Conservation (phyloP, 208 protist species). For the Porcisia deanei region DNA sequence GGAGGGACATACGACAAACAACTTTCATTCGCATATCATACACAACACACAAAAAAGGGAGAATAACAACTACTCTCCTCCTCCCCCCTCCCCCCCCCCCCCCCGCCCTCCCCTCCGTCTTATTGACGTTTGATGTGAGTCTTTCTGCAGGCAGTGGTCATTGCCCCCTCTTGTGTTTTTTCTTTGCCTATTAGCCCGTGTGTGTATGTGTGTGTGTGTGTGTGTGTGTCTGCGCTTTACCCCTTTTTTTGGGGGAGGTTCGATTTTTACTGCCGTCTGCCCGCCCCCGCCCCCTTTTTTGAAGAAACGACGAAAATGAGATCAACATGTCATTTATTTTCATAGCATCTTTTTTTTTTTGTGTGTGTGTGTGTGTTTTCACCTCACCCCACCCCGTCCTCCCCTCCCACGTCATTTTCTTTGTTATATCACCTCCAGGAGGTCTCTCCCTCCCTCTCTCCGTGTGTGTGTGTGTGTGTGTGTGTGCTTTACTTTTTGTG, state of each 20-base stretch:
- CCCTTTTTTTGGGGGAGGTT: too few species aligned
- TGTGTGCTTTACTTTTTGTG: neutral
- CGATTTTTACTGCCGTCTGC: too few species aligned
- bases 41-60: neutral
- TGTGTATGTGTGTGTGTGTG: neutral
- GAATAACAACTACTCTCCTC: neutral
- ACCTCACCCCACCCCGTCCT: neutral
- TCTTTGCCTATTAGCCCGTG: neutral
- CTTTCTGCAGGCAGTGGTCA: neutral
- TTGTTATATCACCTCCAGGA: neutral
- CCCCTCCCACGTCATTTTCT: neutral
- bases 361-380: neutral
- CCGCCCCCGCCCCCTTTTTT: neutral
- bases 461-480: slow-evolving; percentile 5
- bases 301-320: too few species aligned
- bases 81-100: neutral
- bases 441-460: neutral
- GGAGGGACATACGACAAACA: too few species aligned
- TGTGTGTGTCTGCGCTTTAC: too few species aligned
- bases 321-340: neutral
- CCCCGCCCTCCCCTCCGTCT: neutral
- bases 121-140: neutral
- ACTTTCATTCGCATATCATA: too few species aligned
- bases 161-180: neutral
- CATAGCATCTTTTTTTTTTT: neutral